Evolutionary conservation across 768 basidiomycete species (phyloP).

Genomic region (Rhodotorula graminis): DNA sequence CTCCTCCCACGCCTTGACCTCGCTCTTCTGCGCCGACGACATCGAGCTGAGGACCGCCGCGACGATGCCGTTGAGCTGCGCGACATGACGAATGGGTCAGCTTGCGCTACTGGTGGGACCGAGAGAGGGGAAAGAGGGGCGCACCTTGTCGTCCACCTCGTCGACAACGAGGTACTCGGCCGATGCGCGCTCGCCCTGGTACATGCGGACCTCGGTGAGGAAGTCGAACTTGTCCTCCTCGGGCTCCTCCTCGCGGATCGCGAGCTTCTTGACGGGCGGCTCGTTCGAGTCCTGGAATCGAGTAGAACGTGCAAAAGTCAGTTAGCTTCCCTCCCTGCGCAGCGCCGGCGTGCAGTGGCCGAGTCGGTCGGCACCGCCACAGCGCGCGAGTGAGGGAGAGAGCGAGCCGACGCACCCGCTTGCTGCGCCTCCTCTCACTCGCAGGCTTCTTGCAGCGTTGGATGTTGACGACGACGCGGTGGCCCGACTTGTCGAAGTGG

Average conservation of each 20-base stretch:
- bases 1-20: conserved; percentile 97
- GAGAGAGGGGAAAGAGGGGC: not conserved
- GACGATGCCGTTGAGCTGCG: conserved; percentile 51
- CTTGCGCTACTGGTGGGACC: not conserved
- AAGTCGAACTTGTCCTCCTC: conserved; percentile 78
- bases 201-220: conserved; percentile 64
- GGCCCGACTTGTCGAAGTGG: conserved; percentile 68
- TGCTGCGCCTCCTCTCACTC: conserved; percentile 49
- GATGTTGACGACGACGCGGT: conserved; percentile 73
- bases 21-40: conserved; percentile 84
- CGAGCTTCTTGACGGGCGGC: conserved; percentile 82
- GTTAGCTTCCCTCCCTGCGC: too few species aligned
- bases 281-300: conserved; percentile 62
- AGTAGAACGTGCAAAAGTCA: not conserved
- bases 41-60: conserved; percentile 71
- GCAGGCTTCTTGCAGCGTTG: conserved; percentile 63
- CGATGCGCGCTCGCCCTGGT: conserved; percentile 46
- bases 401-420: conserved; percentile 55
- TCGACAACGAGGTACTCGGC: conserved; percentile 5
- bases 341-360: too few species aligned
- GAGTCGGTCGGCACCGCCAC: not conserved
- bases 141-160: conserved; percentile 30
- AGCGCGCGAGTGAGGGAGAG: not conserved
- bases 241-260: conserved; percentile 65
- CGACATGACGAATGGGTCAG: conserved; percentile 33